Evolutionary conservation across 495 filamentous ascomycete species (phyloP).

Genomic region (Sporormia fimetaria): DNA sequence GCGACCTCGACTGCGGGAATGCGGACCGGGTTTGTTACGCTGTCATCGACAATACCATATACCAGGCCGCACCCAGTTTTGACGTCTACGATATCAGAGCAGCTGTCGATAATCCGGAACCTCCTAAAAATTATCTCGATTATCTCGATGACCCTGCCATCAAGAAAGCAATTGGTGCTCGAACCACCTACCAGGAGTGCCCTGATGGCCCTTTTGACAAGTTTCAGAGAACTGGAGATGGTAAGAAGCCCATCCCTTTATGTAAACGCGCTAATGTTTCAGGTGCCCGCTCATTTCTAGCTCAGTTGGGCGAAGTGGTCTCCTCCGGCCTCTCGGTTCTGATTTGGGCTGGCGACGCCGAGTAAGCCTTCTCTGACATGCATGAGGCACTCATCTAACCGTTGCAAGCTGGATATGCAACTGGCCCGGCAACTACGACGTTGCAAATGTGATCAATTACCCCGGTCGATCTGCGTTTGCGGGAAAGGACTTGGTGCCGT

Average conservation of each 20-base stretch:
- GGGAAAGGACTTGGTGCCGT: conserved; percentile 31
- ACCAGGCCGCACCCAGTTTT: conserved; percentile 31
- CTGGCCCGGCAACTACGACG: conserved; percentile 38
- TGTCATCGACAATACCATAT: conserved; percentile 34
- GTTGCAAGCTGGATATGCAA: conserved; percentile 46
- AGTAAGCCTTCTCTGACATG: conserved; percentile 2
- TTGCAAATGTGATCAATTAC: conserved; percentile 33
- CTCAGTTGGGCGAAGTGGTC: conserved; percentile 39
- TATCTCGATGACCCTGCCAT: conserved; percentile 37
- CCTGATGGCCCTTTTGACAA: conserved; percentile 33
- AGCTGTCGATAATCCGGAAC: conserved; percentile 37
- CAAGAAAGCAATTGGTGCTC: conserved; percentile 42
- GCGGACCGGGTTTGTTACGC: conserved; percentile 38
- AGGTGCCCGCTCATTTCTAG: conserved; percentile 41
- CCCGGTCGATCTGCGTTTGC: conserved; percentile 34
- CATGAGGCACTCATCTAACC: conserved; percentile 1
- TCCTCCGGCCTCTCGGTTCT: conserved; percentile 39
- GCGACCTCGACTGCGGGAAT: conserved; percentile 34
- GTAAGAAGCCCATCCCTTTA: conserved; percentile 37
- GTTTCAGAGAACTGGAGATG: conserved; percentile 40
- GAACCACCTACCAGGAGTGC: conserved; percentile 39
- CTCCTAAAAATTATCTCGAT: conserved; percentile 38
- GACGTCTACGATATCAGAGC: conserved; percentile 44
- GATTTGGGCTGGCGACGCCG: conserved; percentile 43
- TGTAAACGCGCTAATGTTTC: conserved; percentile 31